Percentiles rank a stretch among this genome's conserved stretches.
These are phyloP conservation scores for Termitomyces sp. DNA, from an alignment of 768 basidiomycete species.

Conservation along the genomic window DNA sequence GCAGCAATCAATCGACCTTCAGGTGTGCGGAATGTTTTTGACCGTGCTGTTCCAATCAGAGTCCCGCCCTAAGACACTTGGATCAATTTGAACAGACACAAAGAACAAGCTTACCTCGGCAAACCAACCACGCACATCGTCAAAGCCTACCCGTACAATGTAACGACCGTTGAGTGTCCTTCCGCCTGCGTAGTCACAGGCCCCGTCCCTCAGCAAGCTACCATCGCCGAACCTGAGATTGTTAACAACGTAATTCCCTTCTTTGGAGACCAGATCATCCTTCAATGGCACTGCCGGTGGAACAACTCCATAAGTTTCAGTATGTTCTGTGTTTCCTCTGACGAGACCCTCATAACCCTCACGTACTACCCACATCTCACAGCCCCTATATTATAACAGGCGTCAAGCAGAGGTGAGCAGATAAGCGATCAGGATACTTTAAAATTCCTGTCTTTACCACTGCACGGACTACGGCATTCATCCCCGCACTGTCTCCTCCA, in stretches of 20 bases:
- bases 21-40: conserved; percentile 71
- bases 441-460: conserved; percentile 91
- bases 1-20: conserved; percentile 91
- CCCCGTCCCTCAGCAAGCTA: conserved; percentile 70
- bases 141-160: conserved; percentile 96
- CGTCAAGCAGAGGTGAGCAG: not conserved
- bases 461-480: conserved; percentile 93
- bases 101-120: conserved; percentile 51
- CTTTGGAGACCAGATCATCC: conserved; percentile 7
- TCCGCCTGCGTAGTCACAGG: conserved; percentile 63
- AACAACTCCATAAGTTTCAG: conserved; percentile 14
- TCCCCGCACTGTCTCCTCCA: conserved; percentile 96
- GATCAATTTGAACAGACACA: not conserved
- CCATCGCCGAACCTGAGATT: conserved; percentile 85
- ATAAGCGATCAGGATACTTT: conserved; percentile 40
- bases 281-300: conserved; percentile 5
- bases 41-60: conserved; percentile 90
- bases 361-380: conserved; percentile 92
- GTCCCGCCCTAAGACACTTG: conserved; percentile 70
- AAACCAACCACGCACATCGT: conserved; percentile 96
- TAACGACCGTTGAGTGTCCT: conserved; percentile 83
- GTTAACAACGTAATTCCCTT: conserved; percentile 35
- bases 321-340: conserved; percentile 64
- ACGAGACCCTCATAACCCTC: conserved; percentile 99
- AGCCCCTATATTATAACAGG: conserved; percentile 54